Conservation (phyloP, 495 filamentous ascomycete genomes). For the Extremus antarcticus region DNA sequence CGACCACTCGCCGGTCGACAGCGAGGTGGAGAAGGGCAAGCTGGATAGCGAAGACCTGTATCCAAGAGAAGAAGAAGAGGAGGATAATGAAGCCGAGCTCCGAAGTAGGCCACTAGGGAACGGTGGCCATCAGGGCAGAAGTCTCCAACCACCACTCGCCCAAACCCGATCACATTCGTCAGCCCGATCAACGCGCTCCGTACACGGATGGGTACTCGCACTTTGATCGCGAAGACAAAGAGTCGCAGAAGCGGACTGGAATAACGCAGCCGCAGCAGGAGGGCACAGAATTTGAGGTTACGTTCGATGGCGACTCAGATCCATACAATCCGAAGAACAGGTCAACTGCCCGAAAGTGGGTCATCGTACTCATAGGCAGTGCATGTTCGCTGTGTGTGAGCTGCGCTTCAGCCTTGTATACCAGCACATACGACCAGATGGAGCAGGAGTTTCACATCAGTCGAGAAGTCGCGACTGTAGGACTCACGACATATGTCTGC, state of each 20-base stretch:
- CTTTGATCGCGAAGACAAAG: slow-evolving; percentile 8
- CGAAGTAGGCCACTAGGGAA: neutral
- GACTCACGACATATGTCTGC: slow-evolving; percentile 47
- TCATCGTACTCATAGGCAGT: slow-evolving; percentile 61
- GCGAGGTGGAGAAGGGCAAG: slow-evolving; percentile 2
- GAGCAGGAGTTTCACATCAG: slow-evolving; percentile 62
- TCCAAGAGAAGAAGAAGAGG: slow-evolving; percentile 1
- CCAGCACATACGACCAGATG: slow-evolving; percentile 73
- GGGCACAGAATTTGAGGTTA: slow-evolving; percentile 44
- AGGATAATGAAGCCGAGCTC: slow-evolving; percentile 4
- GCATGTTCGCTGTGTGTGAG: slow-evolving; percentile 74
- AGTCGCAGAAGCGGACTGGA: neutral
- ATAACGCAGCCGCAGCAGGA: neutral
- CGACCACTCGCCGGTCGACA: neutral
- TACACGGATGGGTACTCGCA: slow-evolving; percentile 16
- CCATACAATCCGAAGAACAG: slow-evolving; percentile 58
- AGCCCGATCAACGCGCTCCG: slow-evolving; percentile 5
- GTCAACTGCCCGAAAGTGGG: slow-evolving; percentile 57
- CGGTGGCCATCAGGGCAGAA: neutral
- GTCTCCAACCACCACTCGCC: slow-evolving; percentile 2
- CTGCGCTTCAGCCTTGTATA: slow-evolving; percentile 81
- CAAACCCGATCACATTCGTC: slow-evolving; percentile 7
- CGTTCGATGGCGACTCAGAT: slow-evolving; percentile 64
- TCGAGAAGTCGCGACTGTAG: slow-evolving; percentile 62
- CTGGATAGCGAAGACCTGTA: neutral